Evolutionary conservation across 805 yeast genomes (phyloP).

Genomic region (Candida boidinii): DNA sequence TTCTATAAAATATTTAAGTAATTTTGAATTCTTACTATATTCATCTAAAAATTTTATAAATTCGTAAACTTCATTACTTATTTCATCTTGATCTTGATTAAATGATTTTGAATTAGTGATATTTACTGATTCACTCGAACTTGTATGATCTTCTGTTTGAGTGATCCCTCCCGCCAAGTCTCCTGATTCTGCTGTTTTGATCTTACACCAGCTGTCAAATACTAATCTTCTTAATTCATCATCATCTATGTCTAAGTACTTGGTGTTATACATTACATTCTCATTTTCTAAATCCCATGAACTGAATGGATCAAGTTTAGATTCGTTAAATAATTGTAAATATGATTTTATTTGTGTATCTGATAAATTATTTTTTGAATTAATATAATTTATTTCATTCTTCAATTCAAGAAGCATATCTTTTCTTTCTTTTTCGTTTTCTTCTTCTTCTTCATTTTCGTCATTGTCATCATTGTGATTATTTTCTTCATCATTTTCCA

Average conservation of each 20-base stretch:
- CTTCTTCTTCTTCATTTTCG: constrained; percentile 1
- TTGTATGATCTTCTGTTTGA: background rate
- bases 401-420: constrained; percentile 10
- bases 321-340: background rate
- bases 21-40: no score
- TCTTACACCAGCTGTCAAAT: constrained; percentile 17
- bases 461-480: constrained; percentile 5
- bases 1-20: constrained; percentile 18
- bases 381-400: constrained; percentile 5
- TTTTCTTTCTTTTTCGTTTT: constrained; percentile 1
- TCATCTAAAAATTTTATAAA: no score
- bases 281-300: constrained; percentile 17
- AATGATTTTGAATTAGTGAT: background rate
- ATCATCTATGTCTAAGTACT: constrained; percentile 13
- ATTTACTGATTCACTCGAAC: background rate
- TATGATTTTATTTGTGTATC: background rate
- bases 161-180: no score
- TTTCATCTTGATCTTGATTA: background rate
- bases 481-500: background rate
- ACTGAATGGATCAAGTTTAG: constrained; percentile 11
- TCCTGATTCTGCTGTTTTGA: no score
- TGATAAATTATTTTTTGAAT: background rate
- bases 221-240: constrained; percentile 10
- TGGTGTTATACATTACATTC: constrained; percentile 13
- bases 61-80: constrained; percentile 4